These are phyloP conservation scores for Rhizophlyctis rosea DNA, from an alignment of 192 early-diverging fungal species.

Conservation along the genomic window DNA sequence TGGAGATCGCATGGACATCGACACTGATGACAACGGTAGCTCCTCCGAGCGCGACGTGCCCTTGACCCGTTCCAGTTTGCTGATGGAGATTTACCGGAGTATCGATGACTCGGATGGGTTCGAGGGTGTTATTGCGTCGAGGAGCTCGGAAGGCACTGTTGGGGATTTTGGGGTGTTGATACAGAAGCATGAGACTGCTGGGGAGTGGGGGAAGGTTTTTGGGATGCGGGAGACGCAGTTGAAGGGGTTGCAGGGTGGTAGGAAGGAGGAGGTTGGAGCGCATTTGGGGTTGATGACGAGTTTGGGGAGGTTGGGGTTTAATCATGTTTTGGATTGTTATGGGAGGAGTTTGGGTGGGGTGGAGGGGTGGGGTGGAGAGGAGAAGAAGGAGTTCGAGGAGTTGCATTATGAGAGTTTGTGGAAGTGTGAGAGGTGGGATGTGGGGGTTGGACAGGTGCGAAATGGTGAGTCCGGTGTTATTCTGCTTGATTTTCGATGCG, in stretches of 20 bases:
- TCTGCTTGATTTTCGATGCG: not conserved
- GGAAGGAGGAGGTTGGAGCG: not conserved
- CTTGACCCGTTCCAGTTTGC: not conserved
- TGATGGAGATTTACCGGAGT: conserved; percentile 25
- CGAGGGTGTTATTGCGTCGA: conserved; percentile 30
- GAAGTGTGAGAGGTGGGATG: conserved; percentile 30
- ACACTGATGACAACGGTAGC: not conserved
- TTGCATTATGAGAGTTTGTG: conserved; percentile 34
- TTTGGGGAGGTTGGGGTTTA: conserved; percentile 26
- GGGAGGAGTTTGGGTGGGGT: not conserved
- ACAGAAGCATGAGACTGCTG: conserved; percentile 24
- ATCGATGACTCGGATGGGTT: conserved; percentile 38
- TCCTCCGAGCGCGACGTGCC: not conserved
- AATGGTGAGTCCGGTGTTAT: conserved; percentile 1
- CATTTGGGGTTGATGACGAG: conserved; percentile 26
- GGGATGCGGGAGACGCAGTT: conserved; percentile 18
- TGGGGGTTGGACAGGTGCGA: not conserved
- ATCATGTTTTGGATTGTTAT: conserved; percentile 23
- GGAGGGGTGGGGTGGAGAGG: not conserved
- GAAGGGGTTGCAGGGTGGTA: not conserved
- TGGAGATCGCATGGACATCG: not conserved
- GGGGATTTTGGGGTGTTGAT: conserved; percentile 7
- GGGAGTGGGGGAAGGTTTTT: conserved; percentile 23
- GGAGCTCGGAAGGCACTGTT: conserved; percentile 14
- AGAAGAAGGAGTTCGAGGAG: conserved; percentile 9